phyloP scores from a whole-genome alignment of 2,329 filamentous ascomycete species.

The Ophiostoma ips region DNA sequence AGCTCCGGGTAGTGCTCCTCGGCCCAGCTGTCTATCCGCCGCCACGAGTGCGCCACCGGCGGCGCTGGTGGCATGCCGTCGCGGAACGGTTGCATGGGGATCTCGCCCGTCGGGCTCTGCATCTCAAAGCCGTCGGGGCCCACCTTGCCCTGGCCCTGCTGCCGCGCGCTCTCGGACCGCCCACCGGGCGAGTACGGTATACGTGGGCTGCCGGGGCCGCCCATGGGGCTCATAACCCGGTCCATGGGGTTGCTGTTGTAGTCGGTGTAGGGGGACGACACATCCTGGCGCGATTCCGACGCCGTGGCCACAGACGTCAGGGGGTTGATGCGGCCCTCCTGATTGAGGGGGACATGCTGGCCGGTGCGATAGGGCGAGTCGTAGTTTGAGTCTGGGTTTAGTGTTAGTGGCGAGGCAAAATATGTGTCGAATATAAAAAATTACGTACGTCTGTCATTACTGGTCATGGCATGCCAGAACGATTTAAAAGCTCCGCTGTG shows the following conservation, averaged over 20 bases:
- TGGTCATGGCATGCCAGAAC: conserved; percentile 89
- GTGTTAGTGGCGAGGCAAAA: no score
- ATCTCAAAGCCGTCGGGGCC: conserved; percentile 57
- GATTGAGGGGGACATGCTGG: conserved; percentile 71
- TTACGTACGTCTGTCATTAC: conserved; percentile 54
- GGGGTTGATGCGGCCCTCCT: conserved; percentile 49
- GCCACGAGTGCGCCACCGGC: conserved; percentile 81
- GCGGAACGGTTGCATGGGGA: conserved; percentile 91
- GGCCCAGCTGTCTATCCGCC: conserved; percentile 82
- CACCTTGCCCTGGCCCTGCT: conserved; percentile 37
- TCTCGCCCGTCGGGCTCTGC: conserved; percentile 59
- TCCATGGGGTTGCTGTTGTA: conserved; percentile 33
- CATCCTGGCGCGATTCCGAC: conserved; percentile 73
- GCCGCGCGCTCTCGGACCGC: conserved; percentile 60
- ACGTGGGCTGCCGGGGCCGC: conserved; percentile 2
- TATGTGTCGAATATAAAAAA: no score
- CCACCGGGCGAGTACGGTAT: conserved; percentile 77
- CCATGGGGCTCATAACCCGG: conserved; percentile 6
- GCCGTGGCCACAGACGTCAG: conserved; percentile 83
- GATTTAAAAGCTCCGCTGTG: conserved; percentile 51
- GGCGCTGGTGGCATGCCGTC: conserved; percentile 84
- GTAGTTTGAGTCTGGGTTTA: conserved; percentile 70
- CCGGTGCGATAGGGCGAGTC: conserved; percentile 89
- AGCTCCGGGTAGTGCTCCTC: conserved; percentile 94
- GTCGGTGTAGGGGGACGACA: conserved; percentile 66